phyloP scores from a whole-genome alignment of 441 rosid genomes.

The Euphorbia corollata region DNA sequence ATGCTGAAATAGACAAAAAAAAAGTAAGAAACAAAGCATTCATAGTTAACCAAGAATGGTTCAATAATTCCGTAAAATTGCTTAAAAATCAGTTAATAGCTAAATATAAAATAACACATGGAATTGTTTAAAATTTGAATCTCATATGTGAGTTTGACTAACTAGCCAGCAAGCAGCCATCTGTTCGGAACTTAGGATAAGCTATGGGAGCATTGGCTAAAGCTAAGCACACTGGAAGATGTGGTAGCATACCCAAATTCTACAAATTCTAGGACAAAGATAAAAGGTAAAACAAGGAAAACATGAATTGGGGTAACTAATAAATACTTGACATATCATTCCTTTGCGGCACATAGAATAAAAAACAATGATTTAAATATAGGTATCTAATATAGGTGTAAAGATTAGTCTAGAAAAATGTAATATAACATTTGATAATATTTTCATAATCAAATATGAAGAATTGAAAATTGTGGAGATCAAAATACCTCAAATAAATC shows the following conservation, averaged over 20 bases:
- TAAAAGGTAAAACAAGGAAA: background rate
- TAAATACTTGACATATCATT: constrained; percentile 2
- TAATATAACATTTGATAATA: background rate
- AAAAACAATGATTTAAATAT: background rate
- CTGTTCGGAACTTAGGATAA: background rate
- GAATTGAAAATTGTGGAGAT: background rate
- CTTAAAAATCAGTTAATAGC: background rate
- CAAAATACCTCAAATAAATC: constrained; percentile 62
- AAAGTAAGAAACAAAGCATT: background rate
- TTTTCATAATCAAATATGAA: background rate
- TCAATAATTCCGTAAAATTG: background rate
- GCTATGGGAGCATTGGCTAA: background rate
- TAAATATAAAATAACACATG: background rate
- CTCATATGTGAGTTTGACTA: background rate
- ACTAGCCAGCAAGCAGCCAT: background rate
- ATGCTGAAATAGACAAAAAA: background rate
- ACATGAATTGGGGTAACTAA: background rate
- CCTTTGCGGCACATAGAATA: background rate
- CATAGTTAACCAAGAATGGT: background rate
- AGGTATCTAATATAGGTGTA: background rate
- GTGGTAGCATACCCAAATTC: background rate
- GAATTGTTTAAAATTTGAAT: background rate
- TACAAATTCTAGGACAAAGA: constrained; percentile 4
- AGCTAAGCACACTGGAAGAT: background rate
- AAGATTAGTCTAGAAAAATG: background rate